Percentiles rank a stretch among this genome's conserved stretches.
phyloP scores from a whole-genome alignment of 169 alveolate genomes.

The Cryptosporidium ryanae region DNA sequence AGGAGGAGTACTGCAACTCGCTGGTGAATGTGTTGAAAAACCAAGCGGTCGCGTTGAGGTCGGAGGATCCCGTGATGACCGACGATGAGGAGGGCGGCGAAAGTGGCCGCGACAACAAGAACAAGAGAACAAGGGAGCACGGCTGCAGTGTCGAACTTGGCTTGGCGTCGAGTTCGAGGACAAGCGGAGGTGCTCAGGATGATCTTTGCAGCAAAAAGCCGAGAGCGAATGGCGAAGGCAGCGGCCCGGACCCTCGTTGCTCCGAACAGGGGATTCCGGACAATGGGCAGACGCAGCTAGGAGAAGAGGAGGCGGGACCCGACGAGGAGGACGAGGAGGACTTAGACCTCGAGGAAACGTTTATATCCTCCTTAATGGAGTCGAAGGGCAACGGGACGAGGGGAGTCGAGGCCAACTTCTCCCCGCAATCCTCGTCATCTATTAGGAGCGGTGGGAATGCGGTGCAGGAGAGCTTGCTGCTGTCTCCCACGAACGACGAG shows the following conservation, averaged over 20 bases:
- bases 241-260: too few species aligned
- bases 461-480: constrained; percentile 5
- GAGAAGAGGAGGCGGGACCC: constrained; percentile 12
- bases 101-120: constrained; percentile 71
- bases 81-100: constrained; percentile 82
- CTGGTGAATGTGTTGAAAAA: constrained; percentile 78
- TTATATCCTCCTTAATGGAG: constrained; percentile 49
- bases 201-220: too few species aligned
- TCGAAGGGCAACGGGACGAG: background rate
- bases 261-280: constrained; percentile 14
- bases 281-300: constrained; percentile 19
- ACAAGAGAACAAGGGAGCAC: constrained; percentile 47
- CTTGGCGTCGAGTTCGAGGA: too few species aligned
- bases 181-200: too few species aligned
- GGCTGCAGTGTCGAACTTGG: too few species aligned
- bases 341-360: constrained; percentile 57
- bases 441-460: constrained; percentile 5
- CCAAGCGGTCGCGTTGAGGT: constrained; percentile 82
- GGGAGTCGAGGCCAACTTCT: background rate
- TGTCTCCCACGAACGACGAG: constrained; percentile 17
- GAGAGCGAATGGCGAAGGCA: too few species aligned
- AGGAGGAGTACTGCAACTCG: constrained; percentile 83
- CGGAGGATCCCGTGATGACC: constrained; percentile 82
- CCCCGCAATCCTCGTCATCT: too few species aligned
- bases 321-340: constrained; percentile 44